Conservation (phyloP, 1,139 yeast genomes). For the Diutina pseudorugosa region DNA sequence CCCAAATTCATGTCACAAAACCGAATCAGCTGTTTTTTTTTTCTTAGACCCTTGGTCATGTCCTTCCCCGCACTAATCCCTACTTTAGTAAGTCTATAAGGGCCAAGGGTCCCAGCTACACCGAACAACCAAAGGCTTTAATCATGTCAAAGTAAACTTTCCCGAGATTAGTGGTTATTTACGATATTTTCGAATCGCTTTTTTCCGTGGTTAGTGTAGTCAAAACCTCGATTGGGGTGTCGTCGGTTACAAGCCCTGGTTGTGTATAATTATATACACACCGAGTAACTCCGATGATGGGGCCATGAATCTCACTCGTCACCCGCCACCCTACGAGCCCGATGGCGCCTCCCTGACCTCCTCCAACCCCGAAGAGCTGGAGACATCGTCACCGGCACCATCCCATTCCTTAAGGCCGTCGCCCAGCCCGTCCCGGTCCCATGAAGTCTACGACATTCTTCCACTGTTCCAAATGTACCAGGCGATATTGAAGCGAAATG, state of each 20-base stretch:
- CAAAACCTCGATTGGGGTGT: no score
- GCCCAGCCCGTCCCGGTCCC: slow-evolving; percentile 10
- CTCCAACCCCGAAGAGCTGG: slow-evolving; percentile 26
- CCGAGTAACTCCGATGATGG: neutral
- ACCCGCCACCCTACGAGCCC: neutral
- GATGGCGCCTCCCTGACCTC: slow-evolving; percentile 20
- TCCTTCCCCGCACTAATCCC: no score
- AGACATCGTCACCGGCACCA: neutral
- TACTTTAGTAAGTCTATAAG: no score
- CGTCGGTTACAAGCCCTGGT: neutral
- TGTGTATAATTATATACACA: neutral
- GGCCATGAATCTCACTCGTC: neutral
- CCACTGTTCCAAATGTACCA: slow-evolving; percentile 59
- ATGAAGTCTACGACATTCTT: slow-evolving; percentile 37
- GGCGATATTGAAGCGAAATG: slow-evolving; percentile 38
- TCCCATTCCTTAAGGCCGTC: neutral
- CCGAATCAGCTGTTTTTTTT: no score
- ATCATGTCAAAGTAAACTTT: no score
- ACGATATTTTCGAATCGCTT: no score
- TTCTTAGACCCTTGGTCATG: no score
- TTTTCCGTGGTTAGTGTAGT: no score
- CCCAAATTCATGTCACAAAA: no score
- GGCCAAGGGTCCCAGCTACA: no score
- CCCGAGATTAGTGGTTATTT: no score
- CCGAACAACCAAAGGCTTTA: no score